Conservation (phyloP, 2,329 filamentous ascomycete genomes). For the Anisogramma anomala region DNA sequence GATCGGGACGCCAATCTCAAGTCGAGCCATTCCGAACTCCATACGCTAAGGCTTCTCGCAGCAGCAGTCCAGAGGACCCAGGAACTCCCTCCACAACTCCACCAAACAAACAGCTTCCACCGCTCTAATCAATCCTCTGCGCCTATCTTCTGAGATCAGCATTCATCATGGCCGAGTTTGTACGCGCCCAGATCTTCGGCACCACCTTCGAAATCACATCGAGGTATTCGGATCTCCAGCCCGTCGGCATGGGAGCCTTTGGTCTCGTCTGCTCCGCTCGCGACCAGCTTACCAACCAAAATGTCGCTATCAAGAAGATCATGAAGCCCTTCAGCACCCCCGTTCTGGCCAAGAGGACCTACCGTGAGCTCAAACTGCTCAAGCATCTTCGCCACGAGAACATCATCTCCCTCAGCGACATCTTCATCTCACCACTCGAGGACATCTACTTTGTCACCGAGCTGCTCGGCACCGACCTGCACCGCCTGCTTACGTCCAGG, state of each 20-base stretch:
- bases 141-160: background rate
- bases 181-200: slow-evolving; percentile 97
- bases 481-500: slow-evolving; percentile 85
- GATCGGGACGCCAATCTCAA: background rate
- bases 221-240: slow-evolving; percentile 95
- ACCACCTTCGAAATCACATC: slow-evolving; percentile 99
- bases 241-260: slow-evolving; percentile 98
- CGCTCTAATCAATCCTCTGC: background rate
- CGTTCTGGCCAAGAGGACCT: slow-evolving; percentile 92
- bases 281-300: slow-evolving; percentile 93
- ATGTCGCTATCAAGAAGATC: slow-evolving; percentile 99
- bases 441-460: slow-evolving; percentile 99
- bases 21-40: background rate
- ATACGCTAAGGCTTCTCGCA: background rate
- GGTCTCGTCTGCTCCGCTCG: slow-evolving; percentile 95
- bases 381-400: slow-evolving; percentile 94
- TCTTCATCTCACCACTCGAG: slow-evolving; percentile 97
- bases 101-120: background rate
- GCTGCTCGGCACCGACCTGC: slow-evolving; percentile 89
- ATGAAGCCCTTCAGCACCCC: slow-evolving; percentile 99
- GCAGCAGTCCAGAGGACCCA: too few relatives aligned
- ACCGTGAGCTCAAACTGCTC: slow-evolving; percentile 90
- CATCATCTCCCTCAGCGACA: slow-evolving; percentile 95
- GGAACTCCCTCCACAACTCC: background rate
- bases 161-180: slow-evolving; percentile 90